These are phyloP conservation scores for Leccinellum albellum DNA, from an alignment of 768 basidiomycete genomes.

Conservation along the genomic window DNA sequence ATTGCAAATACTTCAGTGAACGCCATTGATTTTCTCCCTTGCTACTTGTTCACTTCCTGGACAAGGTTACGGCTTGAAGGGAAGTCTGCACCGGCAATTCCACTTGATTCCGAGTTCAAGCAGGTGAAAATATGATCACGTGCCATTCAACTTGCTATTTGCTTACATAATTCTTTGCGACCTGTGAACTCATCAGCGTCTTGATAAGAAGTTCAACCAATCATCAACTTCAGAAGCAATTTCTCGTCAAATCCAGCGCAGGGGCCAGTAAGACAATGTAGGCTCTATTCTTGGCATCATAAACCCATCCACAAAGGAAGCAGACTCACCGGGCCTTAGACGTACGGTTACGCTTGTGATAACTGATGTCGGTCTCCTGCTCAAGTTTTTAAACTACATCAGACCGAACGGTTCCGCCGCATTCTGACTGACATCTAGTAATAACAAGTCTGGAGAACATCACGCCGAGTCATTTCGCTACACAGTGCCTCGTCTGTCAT, in stretches of 20 bases:
- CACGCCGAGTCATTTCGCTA: neutral
- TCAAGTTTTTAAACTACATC: neutral
- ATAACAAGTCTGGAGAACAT: neutral
- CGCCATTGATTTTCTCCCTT: neutral
- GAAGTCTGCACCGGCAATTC: no score
- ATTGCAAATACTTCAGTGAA: neutral
- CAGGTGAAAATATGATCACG: neutral
- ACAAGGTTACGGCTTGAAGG: no score
- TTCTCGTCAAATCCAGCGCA: slow-evolving; percentile 7
- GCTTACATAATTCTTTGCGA: neutral
- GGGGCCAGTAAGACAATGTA: slow-evolving; percentile 7
- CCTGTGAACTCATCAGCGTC: neutral
- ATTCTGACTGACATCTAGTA: neutral
- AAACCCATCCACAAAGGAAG: neutral
- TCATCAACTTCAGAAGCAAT: slow-evolving; percentile 1
- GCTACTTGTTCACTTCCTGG: neutral
- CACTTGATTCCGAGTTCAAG: no score
- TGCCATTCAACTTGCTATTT: neutral
- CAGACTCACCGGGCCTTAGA: neutral
- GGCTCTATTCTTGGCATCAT: slow-evolving; percentile 5
- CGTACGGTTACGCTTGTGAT: neutral
- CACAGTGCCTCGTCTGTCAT: neutral
- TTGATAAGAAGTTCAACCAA: neutral
- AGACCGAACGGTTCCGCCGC: neutral
- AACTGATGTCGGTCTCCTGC: no score